Percentiles rank a stretch among this genome's conserved stretches.
Conservation (phyloP, 75 land plant genomes). For the Pinus tabuliformis region DNA sequence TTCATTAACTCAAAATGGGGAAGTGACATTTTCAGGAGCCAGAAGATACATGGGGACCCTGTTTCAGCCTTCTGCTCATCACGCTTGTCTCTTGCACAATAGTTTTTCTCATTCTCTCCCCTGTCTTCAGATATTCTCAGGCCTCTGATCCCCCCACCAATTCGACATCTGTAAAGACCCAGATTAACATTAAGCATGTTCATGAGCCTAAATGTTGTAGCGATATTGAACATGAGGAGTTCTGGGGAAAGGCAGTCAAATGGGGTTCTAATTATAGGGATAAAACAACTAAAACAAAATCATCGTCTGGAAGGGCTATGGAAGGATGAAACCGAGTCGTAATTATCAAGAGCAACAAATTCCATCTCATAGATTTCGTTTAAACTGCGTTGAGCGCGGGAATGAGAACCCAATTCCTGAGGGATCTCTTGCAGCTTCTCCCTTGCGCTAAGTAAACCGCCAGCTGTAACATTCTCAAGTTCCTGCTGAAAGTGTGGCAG, state of each 20-base stretch:
- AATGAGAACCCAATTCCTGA: too few species aligned
- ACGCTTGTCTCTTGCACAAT: slow-evolving; percentile 8
- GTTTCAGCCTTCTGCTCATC: slow-evolving; percentile 4
- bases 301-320: too few species aligned
- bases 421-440: too few species aligned
- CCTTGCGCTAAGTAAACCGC: too few species aligned
- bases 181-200: neutral
- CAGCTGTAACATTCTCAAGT: too few species aligned
- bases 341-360: too few species aligned
- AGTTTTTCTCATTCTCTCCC: slow-evolving; percentile 3
- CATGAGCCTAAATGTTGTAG: slow-evolving; percentile 46
- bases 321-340: too few species aligned
- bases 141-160: neutral
- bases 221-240: slow-evolving; percentile 63
- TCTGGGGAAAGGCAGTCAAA: slow-evolving; percentile 77
- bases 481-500: too few species aligned
- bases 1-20: neutral
- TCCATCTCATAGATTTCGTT: too few species aligned
- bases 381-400: too few species aligned
- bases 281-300: too few species aligned
- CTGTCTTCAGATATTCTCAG: neutral
- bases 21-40: neutral
- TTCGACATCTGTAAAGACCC: neutral
- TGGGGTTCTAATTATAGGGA: slow-evolving; percentile 50
- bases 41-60: neutral